Base-by-base conservation (phyloP, 1,139 yeast genomes). In the Suhomyces terraborum region DNA sequence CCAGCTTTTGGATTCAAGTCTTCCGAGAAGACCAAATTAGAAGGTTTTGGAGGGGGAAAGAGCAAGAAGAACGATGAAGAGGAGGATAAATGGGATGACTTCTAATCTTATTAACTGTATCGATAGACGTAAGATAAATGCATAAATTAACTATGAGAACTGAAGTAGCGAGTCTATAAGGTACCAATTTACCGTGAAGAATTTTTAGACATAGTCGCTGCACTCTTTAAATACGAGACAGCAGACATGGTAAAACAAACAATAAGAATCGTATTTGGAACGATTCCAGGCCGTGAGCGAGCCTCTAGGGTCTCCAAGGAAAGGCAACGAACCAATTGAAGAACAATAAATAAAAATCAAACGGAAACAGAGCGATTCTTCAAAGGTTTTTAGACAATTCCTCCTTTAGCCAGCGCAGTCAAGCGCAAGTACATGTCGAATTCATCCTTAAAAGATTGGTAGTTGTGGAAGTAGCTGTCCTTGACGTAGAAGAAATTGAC, bases 1-100 rank as follows among this genome's bases (percentile, higher is more conserved):
- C 82, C 84, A 10, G 94, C 93, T 0, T 85, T 86, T 67, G 95
- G 94, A 3, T 59, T 82, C 50, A 80, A 69, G 57, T 91, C 93
- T n/a, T 63, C 66, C 39, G 73, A 77, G 52, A 77, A 71, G 58
- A 79, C 87, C 19, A 71, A 70, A 47, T 67, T 84, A 46, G 73
- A 77, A 32, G 81, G 89, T 24, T 55, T 79, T 42, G 67, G 75
- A 20, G 68, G 73, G 21, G 73, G 70, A 16, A 61, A 49, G 25
- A 18, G 12, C 30, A 49, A 47, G 46, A 53, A 55, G 36, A 51
- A 58, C 32, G 68, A 69, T 25, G 58, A 53, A 12, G 70, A 72
- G 35, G 70, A 72, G 35, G 75, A 71, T 43, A 66, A 64, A 43
- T 74, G 78, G 75, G 76, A 69, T 54, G 75, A 71, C 36, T 71